These are phyloP conservation scores for Cyathus striatus DNA, from an alignment of 768 basidiomycete genomes.

Conservation along the genomic window DNA sequence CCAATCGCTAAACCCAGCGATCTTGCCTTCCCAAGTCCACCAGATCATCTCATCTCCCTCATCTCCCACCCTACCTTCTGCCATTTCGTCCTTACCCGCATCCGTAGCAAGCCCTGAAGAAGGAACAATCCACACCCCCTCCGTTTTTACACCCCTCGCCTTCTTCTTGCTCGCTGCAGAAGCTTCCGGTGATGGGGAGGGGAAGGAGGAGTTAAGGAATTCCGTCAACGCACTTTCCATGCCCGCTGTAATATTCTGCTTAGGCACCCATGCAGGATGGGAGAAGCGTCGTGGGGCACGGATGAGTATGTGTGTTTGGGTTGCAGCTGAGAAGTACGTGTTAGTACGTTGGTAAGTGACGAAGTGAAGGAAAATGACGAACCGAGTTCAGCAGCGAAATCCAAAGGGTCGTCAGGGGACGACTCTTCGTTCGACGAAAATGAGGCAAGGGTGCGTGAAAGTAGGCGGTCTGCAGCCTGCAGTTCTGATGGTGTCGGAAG, in stretches of 20 bases:
- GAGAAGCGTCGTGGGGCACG: conserved; percentile 41
- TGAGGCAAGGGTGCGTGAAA: conserved; percentile 29
- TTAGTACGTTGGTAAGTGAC: neutral
- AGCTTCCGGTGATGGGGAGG: conserved; percentile 1
- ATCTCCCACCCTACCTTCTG: conserved; percentile 7
- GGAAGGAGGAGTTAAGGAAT: conserved; percentile 30
- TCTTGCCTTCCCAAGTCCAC: conserved; percentile 59
- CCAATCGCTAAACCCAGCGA: conserved; percentile 50
- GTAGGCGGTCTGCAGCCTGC: conserved; percentile 26
- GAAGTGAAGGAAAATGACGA: neutral
- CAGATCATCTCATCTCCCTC: conserved; percentile 51
- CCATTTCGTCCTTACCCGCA: conserved; percentile 1
- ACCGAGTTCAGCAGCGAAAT: conserved; percentile 34
- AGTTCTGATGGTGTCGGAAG: conserved; percentile 12
- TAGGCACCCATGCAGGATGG: conserved; percentile 43
- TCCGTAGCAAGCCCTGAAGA: conserved; percentile 15
- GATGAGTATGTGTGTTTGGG: conserved; percentile 40
- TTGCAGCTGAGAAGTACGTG: conserved; percentile 34
- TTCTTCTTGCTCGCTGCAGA: neutral
- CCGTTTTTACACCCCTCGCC: conserved; percentile 24
- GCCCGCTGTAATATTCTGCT: conserved; percentile 32
- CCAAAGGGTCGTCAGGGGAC: too few relatives aligned
- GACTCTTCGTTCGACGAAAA: too few relatives aligned
- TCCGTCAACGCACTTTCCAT: conserved; percentile 33
- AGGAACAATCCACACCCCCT: conserved; percentile 45